These are phyloP conservation scores for Verticillium dahliae DNA, from an alignment of 2,329 filamentous ascomycete genomes.

Conservation along the genomic window DNA sequence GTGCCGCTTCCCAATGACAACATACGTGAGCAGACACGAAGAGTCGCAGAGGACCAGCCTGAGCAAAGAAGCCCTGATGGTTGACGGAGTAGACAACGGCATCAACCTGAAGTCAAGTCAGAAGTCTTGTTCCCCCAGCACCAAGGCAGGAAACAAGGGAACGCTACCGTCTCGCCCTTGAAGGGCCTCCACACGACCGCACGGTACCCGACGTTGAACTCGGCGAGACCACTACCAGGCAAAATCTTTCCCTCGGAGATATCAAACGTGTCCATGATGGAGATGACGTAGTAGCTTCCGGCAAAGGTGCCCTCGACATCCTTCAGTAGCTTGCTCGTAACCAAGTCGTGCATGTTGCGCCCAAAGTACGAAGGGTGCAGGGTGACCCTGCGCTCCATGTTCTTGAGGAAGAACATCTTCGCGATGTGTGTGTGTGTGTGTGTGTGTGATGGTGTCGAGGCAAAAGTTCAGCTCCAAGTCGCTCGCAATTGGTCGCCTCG, in stretches of 20 bases:
- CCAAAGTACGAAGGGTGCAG: slow-evolving; percentile 97
- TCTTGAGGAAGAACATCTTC: slow-evolving; percentile 96
- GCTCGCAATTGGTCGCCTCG: not conserved
- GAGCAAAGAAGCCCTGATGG: slow-evolving; percentile 83
- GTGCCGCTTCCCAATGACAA: slow-evolving; percentile 11
- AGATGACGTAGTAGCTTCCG: slow-evolving; percentile 95
- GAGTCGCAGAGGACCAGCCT: slow-evolving; percentile 69
- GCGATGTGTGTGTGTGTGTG: not conserved
- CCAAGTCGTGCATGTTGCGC: slow-evolving; percentile 84
- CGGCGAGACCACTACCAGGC: slow-evolving; percentile 83
- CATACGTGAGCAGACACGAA: slow-evolving; percentile 80
- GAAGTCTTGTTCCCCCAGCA: slow-evolving; percentile 8
- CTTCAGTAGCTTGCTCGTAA: slow-evolving; percentile 80
- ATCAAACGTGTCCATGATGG: slow-evolving; percentile 93
- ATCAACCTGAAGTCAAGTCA: slow-evolving; percentile 62
- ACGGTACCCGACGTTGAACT: slow-evolving; percentile 91
- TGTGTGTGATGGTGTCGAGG: not conserved
- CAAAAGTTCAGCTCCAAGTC: not conserved
- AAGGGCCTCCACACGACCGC: slow-evolving; percentile 98
- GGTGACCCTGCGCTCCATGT: slow-evolving; percentile 89
- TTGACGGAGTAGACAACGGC: slow-evolving; percentile 90
- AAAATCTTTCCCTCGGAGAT: slow-evolving; percentile 91
- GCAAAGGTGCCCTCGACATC: slow-evolving; percentile 95
- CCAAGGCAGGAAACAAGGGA: slow-evolving; percentile 7
- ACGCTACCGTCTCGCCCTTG: slow-evolving; percentile 85